Conservation (phyloP, 2,329 filamentous ascomycete genomes). For the Massarina eburnea region DNA sequence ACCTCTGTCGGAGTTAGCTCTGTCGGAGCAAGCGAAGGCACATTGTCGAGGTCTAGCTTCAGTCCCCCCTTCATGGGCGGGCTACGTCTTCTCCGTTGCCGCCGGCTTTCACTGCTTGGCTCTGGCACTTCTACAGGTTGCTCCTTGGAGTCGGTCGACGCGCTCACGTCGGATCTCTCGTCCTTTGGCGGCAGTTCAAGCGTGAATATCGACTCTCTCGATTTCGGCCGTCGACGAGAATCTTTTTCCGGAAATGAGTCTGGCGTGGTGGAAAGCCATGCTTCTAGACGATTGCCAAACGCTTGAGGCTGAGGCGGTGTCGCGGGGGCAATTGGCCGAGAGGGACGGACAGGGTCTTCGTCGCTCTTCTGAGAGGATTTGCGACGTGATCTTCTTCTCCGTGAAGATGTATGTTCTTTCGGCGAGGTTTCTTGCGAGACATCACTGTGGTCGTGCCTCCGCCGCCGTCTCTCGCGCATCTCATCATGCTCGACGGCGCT, state of each 20-base stretch:
- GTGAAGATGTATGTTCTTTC: conserved; percentile 18
- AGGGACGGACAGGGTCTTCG: conserved; percentile 14
- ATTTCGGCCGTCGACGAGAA: conserved; percentile 34
- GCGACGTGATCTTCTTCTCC: conserved; percentile 21
- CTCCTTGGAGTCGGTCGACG: conserved; percentile 24
- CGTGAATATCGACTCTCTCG: conserved; percentile 34
- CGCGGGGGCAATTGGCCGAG: conserved; percentile 23
- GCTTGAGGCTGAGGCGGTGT: conserved; percentile 49
- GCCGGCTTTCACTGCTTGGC: conserved; percentile 28
- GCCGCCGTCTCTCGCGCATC: conserved; percentile 30
- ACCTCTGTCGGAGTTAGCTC: conserved; percentile 23
- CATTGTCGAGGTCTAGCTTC: conserved; percentile 23
- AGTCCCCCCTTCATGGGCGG: conserved; percentile 26
- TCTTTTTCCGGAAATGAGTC: conserved; percentile 58
- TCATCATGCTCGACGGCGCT: conserved; percentile 35
- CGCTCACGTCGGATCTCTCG: conserved; percentile 31
- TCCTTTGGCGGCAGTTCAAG: conserved; percentile 23
- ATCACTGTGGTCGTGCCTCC: conserved; percentile 27
- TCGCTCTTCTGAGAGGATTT: conserved; percentile 31
- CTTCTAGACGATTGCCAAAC: conserved; percentile 58
- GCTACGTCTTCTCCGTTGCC: conserved; percentile 30
- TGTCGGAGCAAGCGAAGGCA: conserved; percentile 20
- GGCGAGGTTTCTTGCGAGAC: conserved; percentile 27
- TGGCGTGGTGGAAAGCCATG: conserved; percentile 61
- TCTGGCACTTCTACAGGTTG: conserved; percentile 17